These are phyloP conservation scores for Trichoderma erinaceum DNA, from an alignment of 495 filamentous ascomycete species.

Conservation along the genomic window DNA sequence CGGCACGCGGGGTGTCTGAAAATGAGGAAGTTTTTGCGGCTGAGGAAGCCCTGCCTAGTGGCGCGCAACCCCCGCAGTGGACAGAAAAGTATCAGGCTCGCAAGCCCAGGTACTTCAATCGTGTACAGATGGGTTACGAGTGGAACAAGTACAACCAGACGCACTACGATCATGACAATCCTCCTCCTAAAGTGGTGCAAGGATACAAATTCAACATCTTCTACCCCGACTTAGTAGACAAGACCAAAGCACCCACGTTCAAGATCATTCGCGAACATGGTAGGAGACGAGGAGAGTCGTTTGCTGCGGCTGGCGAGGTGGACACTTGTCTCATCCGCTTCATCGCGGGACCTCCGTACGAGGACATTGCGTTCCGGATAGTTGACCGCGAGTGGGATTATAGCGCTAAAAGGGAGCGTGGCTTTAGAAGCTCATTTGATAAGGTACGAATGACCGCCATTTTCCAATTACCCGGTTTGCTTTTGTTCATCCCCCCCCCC, in stretches of 20 bases:
- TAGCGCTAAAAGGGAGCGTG: slow-evolving; percentile 87
- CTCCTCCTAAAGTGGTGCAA: slow-evolving; percentile 95
- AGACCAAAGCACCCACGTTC: slow-evolving; percentile 88
- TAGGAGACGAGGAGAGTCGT: slow-evolving; percentile 81
- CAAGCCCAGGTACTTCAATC: slow-evolving; percentile 96
- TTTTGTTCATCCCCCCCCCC: slow-evolving; percentile 15
- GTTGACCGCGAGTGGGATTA: slow-evolving; percentile 99
- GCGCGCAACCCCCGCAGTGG: slow-evolving; percentile 65
- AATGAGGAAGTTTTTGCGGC: slow-evolving; percentile 95
- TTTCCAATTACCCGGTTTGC: slow-evolving; percentile 17
- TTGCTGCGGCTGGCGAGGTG: slow-evolving; percentile 92
- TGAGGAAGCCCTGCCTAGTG: slow-evolving; percentile 71
- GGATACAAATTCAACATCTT: slow-evolving; percentile 99
- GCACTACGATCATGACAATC: slow-evolving; percentile 98
- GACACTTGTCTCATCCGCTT: slow-evolving; percentile 97
- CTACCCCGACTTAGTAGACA: slow-evolving; percentile 97
- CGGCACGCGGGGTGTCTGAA: slow-evolving; percentile 84
- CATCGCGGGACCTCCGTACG: slow-evolving; percentile 91
- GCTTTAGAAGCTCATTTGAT: slow-evolving; percentile 95
- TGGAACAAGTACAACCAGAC: slow-evolving; percentile 99
- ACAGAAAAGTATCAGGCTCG: slow-evolving; percentile 83
- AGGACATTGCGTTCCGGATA: slow-evolving; percentile 95
- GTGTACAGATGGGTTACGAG: slow-evolving; percentile 98
- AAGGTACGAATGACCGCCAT: slow-evolving; percentile 57
- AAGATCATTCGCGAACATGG: slow-evolving; percentile 90